Base-by-base conservation (phyloP, 768 basidiomycete genomes). In the Lentinula sp. region DNA sequence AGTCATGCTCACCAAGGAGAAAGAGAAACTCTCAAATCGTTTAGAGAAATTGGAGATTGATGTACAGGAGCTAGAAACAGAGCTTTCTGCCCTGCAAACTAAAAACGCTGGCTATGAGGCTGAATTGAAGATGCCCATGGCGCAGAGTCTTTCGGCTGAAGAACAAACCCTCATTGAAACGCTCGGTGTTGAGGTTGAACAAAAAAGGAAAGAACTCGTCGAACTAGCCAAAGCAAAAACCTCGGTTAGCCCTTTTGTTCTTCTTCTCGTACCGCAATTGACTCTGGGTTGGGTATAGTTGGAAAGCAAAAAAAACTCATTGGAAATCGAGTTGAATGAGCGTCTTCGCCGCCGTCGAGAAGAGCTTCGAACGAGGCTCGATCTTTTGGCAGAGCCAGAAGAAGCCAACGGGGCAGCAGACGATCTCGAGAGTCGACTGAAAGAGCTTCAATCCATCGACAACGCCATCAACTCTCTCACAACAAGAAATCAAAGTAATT, bases 241-340 rank as follows among this genome's bases (percentile, higher is more conserved):
- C 51, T 84, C 92, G 78, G 93, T 93, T 59, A 40, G 86, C 37
- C 34, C 21, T 48, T 34, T 39, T 15, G n/a, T 28, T 37, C 16
- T 28, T 52, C 45, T 56, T 54, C 21, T 21, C 58, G 31, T 32
- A 35, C 23, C 62, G 51, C 66, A 45, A 60, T 60, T 46, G n/a
- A 8, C 31, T n/a, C 23, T 39, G 32, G 7, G 8, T n/a, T 39
- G 11, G 13, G 40, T 6, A 23, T 65, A 92, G 89, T 73, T 93
- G 64, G 86, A 91, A 43, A 82, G 85, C 11, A 80, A 79, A 64
- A 94, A 92, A 75, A 91, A 89, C 68, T 73, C 87, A 4, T 74
- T 97, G 32, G 94, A 97, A 70, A 95, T 97, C 58, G 96, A 98
- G 71, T 79, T 98, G 51, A 93, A 90, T 64, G 97, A 99, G 71